These are phyloP conservation scores for Inga leiocalycina DNA, from an alignment of 306 rosid species.

Conservation along the genomic window DNA sequence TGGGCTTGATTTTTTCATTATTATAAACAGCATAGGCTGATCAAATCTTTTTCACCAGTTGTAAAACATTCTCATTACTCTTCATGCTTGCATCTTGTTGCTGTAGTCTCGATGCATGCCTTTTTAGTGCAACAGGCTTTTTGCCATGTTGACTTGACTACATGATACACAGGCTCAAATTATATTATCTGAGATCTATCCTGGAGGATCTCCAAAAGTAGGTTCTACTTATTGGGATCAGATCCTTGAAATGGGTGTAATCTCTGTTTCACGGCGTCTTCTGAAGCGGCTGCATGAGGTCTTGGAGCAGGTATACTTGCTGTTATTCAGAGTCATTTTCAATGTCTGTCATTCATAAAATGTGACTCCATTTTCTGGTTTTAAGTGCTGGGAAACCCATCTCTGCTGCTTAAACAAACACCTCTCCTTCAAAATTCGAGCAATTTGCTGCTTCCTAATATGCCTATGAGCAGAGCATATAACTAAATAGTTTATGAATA, in stretches of 20 bases:
- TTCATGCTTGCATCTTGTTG: constrained; percentile 11
- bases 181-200: constrained; percentile 93
- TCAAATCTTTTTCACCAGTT: constrained; percentile 19
- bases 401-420: neutral
- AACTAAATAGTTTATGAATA: neutral
- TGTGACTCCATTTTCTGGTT: constrained; percentile 14
- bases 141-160: constrained; percentile 25
- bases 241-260: constrained; percentile 85
- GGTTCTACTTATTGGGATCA: constrained; percentile 95
- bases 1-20: neutral
- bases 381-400: constrained; percentile 6
- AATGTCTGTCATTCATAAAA: constrained; percentile 16
- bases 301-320: constrained; percentile 79
- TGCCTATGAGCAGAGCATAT: neutral
- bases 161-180: constrained; percentile 68
- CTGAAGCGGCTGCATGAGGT: constrained; percentile 82
- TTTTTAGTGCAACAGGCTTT: constrained; percentile 28
- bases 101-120: constrained; percentile 8
- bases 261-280: constrained; percentile 81
- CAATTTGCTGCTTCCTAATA: neutral
- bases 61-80: neutral
- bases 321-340: constrained; percentile 34
- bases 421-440: neutral
- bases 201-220: constrained; percentile 84
- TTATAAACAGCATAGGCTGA: neutral